These are phyloP conservation scores for Aspergillus texensis DNA, from an alignment of 2,329 filamentous ascomycete genomes.

Conservation along the genomic window DNA sequence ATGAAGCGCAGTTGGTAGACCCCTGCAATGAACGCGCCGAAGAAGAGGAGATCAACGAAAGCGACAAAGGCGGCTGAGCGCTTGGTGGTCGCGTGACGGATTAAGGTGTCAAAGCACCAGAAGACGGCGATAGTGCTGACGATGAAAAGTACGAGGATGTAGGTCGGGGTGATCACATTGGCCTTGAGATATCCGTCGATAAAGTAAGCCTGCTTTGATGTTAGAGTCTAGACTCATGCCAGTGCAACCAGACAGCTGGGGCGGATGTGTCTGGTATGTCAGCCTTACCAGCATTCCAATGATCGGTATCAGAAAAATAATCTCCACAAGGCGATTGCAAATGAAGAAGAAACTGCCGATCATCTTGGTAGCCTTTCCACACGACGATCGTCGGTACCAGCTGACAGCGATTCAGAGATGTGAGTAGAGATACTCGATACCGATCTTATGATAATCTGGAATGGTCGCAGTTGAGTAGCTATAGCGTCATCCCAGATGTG, in stretches of 20 bases:
- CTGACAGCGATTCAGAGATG: constrained; percentile 4
- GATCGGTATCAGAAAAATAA: constrained; percentile 64
- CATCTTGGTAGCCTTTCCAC: constrained; percentile 41
- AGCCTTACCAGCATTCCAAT: constrained; percentile 61
- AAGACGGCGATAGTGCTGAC: constrained; percentile 62
- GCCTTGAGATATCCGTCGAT: constrained; percentile 60
- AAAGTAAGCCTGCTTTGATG: constrained; percentile 55
- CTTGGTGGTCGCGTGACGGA: constrained; percentile 61
- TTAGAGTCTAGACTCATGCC: constrained; percentile 4
- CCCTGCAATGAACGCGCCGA: constrained; percentile 64
- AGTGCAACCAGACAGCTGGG: neutral
- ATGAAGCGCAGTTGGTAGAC: constrained; percentile 63
- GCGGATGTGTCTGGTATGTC: constrained; percentile 8
- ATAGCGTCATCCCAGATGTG: constrained; percentile 6
- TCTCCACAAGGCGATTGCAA: constrained; percentile 63
- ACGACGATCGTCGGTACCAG: neutral
- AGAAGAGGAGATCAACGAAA: constrained; percentile 63
- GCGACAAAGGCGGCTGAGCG: constrained; percentile 63
- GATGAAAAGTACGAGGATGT: constrained; percentile 67
- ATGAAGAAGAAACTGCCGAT: constrained; percentile 62
- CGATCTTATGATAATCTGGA: too few relatives aligned
- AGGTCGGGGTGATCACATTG: constrained; percentile 61
- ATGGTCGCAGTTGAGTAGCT: neutral
- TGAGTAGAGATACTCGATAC: neutral
- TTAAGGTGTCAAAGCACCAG: constrained; percentile 63